Evolutionary conservation across 2,329 filamentous ascomycete species (phyloP), one percentile per base, ranked within the genome.

Genomic region (Phaeomoniella chlamydospora): DNA sequence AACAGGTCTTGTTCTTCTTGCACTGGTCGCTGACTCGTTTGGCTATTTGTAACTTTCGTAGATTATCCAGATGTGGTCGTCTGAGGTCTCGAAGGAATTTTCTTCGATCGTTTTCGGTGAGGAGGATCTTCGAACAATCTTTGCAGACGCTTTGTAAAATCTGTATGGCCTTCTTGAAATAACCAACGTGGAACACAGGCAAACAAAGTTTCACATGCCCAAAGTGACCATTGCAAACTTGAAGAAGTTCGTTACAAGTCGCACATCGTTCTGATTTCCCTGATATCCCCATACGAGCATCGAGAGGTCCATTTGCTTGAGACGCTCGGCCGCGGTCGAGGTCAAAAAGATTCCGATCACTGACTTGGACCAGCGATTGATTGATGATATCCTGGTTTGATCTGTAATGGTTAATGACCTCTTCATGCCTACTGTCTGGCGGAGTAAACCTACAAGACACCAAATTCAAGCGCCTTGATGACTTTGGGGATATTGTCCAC

Each of bases 81-180:
- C 88, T 74, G 51, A 96, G 67, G 45, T 86, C 80, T 42, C 74
- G 80, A n/a, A 94, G 65, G 46, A 80, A 92, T 3, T 68, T 61
- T 29, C 82, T 76, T 45, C 84, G 76, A 48, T 93, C 84, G 14
- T 72, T 64, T 53, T 94, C 86, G 26, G 80, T 75, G 15, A 98
- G 70, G 37, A 98, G 62, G 4, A 96, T 80, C 42, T 73, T 73
- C 15, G 84, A 83, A 54, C 90, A 98, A 52, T 70, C 65, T 55
- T 94, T 98, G 76, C 90, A 98, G 45, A 98, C 92, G 51, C 90
- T 81, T 55, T 96, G 87, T 15, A 98, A 68, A 38, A 94, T 87
- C 31, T 78, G 79, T 53, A 93, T 88, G 44, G 90, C 85, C 55
- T 92, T 86, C 54, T 86, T 90, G 49, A 98, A 73, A 54, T 94